These are phyloP conservation scores for Suhomyces sp. DNA, from an alignment of 805 yeast species.

Conservation along the genomic window DNA sequence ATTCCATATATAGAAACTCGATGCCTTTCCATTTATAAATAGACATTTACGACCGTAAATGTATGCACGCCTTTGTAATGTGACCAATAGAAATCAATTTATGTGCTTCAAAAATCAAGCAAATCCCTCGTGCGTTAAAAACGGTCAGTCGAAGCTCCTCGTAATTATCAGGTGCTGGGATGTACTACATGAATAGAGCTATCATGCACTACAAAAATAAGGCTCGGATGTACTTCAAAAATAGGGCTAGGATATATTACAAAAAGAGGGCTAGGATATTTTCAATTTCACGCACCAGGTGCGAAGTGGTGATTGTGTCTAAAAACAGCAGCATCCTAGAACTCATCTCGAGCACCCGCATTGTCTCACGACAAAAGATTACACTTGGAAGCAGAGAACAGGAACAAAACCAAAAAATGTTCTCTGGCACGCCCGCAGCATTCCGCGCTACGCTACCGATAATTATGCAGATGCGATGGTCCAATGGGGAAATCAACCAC, in stretches of 20 bases:
- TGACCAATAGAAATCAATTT: too few species aligned
- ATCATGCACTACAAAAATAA: too few species aligned
- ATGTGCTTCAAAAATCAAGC: too few species aligned
- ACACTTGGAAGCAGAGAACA: neutral
- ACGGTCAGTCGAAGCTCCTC: neutral
- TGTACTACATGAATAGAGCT: neutral
- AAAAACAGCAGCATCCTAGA: too few species aligned
- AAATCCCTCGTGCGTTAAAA: too few species aligned
- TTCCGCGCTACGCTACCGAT: neutral
- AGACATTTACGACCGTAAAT: neutral
- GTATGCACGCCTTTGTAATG: neutral
- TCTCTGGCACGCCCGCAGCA: neutral
- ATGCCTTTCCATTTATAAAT: neutral
- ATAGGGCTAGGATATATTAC: too few species aligned
- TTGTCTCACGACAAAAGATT: neutral
- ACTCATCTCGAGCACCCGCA: too few species aligned
- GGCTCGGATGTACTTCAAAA: neutral
- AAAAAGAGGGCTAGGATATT: too few species aligned
- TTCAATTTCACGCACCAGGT: too few species aligned
- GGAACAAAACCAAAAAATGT: neutral
- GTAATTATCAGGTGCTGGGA: too few species aligned
- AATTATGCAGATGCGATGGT: neutral
- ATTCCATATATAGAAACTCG: neutral
- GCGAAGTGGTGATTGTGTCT: too few species aligned
- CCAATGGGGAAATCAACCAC: neutral